A percentile compares a stretch with the other conserved stretches of the same genome.
These are phyloP conservation scores for Ceratobasidium papillatum DNA, from an alignment of 1,284 basidiomycete species.

Conservation along the genomic window DNA sequence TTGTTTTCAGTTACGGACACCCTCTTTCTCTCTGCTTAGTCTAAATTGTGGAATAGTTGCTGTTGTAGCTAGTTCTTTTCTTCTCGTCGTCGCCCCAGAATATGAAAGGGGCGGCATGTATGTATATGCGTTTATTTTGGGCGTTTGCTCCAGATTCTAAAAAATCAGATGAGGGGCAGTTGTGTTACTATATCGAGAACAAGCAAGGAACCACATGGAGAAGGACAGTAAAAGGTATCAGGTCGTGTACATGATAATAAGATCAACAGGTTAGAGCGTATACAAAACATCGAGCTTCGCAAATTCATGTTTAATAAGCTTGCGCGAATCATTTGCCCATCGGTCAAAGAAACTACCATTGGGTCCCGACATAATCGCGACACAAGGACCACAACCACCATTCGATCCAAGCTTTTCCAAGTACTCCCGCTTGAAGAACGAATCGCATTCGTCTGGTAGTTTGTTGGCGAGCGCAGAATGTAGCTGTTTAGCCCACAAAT, in stretches of 20 bases:
- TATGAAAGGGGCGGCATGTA: neutral
- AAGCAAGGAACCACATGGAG: no score
- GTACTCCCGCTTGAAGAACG: neutral
- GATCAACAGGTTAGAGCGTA: slow-evolving; percentile 5
- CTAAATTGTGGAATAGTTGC: neutral
- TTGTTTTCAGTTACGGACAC: slow-evolving; percentile 10
- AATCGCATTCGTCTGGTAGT: neutral
- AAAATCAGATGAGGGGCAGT: no score
- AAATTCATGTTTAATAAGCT: neutral
- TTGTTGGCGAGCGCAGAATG: neutral
- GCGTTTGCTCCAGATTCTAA: neutral
- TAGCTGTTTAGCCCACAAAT: neutral
- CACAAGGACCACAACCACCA: neutral
- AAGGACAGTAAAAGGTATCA: no score
- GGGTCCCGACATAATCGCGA: neutral
- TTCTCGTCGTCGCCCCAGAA: neutral
- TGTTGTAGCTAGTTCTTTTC: neutral
- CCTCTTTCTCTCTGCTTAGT: neutral
- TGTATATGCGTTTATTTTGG: slow-evolving; percentile 2
- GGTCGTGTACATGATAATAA: no score
- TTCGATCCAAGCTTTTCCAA: neutral
- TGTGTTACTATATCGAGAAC: no score
- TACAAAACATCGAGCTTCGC: slow-evolving; percentile 3
- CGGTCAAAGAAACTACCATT: neutral
- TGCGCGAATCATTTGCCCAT: neutral